phyloP scores from a whole-genome alignment of 805 yeast genomes.

The Yamadazyma kitorensis region DNA sequence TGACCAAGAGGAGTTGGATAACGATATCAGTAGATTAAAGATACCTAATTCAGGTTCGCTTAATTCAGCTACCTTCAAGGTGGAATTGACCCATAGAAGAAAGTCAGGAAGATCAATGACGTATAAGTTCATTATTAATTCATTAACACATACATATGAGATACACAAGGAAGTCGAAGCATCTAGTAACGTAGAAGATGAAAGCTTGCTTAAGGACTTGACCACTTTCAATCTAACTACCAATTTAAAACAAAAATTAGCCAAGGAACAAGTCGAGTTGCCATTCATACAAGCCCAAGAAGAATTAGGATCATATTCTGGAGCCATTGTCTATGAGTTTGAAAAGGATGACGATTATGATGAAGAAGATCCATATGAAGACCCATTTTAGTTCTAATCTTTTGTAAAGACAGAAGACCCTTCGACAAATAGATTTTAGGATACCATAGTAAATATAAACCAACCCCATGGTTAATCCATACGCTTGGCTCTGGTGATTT shows the following conservation, averaged over 20 bases:
- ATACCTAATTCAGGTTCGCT: constrained; percentile 45
- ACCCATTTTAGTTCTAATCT: constrained; percentile 87
- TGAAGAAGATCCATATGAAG: constrained; percentile 97
- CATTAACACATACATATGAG: constrained; percentile 41
- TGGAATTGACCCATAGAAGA: constrained; percentile 64
- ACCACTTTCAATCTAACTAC: constrained; percentile 87
- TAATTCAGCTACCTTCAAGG: constrained; percentile 46
- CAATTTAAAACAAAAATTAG: constrained; percentile 68
- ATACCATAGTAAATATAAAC: too few relatives aligned
- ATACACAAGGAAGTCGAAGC: constrained; percentile 21
- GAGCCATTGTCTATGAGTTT: constrained; percentile 93
- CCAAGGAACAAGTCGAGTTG: constrained; percentile 80
- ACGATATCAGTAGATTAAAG: constrained; percentile 34
- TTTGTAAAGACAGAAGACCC: too few relatives aligned
- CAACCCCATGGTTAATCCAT: too few relatives aligned
- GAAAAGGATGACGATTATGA: constrained; percentile 98
- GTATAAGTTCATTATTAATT: constrained; percentile 54
- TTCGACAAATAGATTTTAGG: too few relatives aligned
- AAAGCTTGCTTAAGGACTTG: constrained; percentile 59
- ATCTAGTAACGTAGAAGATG: constrained; percentile 35
- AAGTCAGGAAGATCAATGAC: constrained; percentile 78
- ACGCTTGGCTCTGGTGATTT: constrained; percentile 5
- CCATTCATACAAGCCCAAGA: constrained; percentile 92
- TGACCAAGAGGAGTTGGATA: constrained; percentile 51
- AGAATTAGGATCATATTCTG: constrained; percentile 59